Base-by-base conservation (phyloP, 495 filamentous ascomycete species). In the Baudoinia panamericana region DNA sequence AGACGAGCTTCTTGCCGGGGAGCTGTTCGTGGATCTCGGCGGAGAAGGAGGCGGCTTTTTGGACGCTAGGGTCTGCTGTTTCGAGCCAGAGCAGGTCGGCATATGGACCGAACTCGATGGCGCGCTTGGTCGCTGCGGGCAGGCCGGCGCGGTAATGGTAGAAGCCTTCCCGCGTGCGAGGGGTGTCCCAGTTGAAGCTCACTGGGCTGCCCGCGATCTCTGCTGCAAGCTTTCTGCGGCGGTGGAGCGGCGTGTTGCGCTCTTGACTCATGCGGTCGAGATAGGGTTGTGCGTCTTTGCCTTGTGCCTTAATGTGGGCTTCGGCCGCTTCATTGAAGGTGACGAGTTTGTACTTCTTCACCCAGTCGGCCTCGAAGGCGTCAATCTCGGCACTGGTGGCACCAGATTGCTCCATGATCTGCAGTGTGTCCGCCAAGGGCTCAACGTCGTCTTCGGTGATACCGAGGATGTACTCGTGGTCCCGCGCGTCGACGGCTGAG, bases 81-180 rank as follows among this genome's bases (percentile, higher is more conserved):
- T 97, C 90, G 9, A 96, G 80, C 90, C 90, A 97, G 15, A 97
- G 73, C 4, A 97, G 78, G 56, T 97, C 90, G 4, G 90, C 87
- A 58, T 82, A 93, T 2, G 90, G 90, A 2, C 73, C 85, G 43
- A 93, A 97, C 30, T 77, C 82, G 43, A 86, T 77, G 2, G 88
- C 84, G 40, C 90, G 81, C 63, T 95, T 95, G 27, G 84, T 93
- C 1, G 90, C 90, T 0, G 88, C 85, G 21, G 67, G 62, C 66
- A 95, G 76, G 37, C 90, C 90, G 6, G 84, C 83, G 12, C 71
- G 70, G 70, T 92, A 95, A 64, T 97, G 90, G 67, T 95, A 96
- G 70, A 80, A 90, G 25, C 90, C 90, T 56, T 97, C 90, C 23
- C 90, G 73, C 2, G 90, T 97, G 36, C 90, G 82, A 0, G 90